These are phyloP conservation scores for Botryotinia globosa DNA, from an alignment of 2,329 filamentous ascomycete genomes.

Conservation along the genomic window DNA sequence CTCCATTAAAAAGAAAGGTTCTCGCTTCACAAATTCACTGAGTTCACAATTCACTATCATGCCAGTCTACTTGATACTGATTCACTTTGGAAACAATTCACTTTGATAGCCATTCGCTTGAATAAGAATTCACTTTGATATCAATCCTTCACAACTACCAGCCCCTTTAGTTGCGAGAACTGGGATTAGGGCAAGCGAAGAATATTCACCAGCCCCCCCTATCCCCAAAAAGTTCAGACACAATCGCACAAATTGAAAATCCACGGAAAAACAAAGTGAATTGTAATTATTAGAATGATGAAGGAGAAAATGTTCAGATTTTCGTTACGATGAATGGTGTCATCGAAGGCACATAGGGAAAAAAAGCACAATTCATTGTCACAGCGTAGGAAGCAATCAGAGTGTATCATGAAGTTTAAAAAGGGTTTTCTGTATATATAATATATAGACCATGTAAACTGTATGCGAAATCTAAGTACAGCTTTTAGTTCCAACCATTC, in stretches of 20 bases:
- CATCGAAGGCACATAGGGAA: neutral
- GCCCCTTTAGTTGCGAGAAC: neutral
- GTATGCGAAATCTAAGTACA: neutral
- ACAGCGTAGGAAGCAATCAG: neutral
- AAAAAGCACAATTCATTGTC: neutral
- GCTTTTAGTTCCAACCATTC: constrained; percentile 1
- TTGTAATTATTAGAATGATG: neutral
- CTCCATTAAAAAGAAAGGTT: neutral
- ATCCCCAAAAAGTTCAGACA: neutral
- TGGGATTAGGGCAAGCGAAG: neutral
- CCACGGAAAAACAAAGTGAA: neutral
- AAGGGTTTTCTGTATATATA: neutral
- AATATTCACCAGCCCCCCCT: neutral
- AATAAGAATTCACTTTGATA: neutral
- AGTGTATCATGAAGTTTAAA: neutral
- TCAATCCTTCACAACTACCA: neutral
- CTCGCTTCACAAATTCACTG: neutral
- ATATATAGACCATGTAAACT: neutral
- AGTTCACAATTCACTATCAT: neutral
- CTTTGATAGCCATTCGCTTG: neutral
- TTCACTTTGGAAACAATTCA: neutral
- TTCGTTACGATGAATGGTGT: neutral
- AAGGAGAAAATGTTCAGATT: neutral
- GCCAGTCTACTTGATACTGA: neutral
- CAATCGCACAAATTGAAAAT: neutral